Percentiles rank a stretch among this genome's conserved stretches.
phyloP scores from a whole-genome alignment of 352 stramenopile genomes.

The Globisporangium barbulae region DNA sequence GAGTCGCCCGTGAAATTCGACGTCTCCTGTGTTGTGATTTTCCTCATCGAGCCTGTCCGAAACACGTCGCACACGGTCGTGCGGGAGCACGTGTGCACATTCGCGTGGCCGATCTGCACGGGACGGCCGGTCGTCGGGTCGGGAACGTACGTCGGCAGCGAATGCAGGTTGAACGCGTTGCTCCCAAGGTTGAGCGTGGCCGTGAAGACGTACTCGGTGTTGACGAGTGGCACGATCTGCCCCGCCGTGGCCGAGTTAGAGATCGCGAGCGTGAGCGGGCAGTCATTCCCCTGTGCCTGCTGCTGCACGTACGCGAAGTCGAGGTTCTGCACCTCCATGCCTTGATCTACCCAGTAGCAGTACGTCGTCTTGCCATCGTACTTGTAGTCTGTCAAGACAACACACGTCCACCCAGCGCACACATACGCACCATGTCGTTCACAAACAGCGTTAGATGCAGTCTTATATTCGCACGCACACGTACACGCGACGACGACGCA shows the following conservation, averaged over 20 bases:
- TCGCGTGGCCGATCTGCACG: constrained; percentile 70
- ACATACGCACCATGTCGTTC: neutral
- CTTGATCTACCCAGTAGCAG: constrained; percentile 78
- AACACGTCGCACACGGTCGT: constrained; percentile 77
- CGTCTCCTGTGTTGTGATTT: constrained; percentile 68
- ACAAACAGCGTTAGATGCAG: no score
- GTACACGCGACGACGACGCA: constrained; percentile 17
- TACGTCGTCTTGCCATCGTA: constrained; percentile 77
- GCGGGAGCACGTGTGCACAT: constrained; percentile 69
- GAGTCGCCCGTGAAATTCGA: constrained; percentile 74
- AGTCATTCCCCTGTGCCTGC: constrained; percentile 39
- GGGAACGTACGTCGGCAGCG: constrained; percentile 49
- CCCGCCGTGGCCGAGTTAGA: constrained; percentile 34
- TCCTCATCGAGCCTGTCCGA: constrained; percentile 52
- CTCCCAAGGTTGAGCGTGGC: constrained; percentile 69
- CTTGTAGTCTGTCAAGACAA: constrained; percentile 52
- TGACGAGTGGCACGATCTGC: constrained; percentile 23
- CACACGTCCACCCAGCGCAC: neutral
- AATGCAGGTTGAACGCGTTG: constrained; percentile 64
- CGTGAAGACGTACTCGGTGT: constrained; percentile 69
- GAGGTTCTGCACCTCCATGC: constrained; percentile 63
- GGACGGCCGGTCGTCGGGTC: constrained; percentile 51
- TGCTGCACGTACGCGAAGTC: constrained; percentile 67
- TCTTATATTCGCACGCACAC: neutral
- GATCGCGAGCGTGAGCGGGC: constrained; percentile 58